Evolutionary conservation across 345 rosid genomes (phyloP), one percentile per base, ranked within the genome.

Genomic region (Melaleuca alternifolia): DNA sequence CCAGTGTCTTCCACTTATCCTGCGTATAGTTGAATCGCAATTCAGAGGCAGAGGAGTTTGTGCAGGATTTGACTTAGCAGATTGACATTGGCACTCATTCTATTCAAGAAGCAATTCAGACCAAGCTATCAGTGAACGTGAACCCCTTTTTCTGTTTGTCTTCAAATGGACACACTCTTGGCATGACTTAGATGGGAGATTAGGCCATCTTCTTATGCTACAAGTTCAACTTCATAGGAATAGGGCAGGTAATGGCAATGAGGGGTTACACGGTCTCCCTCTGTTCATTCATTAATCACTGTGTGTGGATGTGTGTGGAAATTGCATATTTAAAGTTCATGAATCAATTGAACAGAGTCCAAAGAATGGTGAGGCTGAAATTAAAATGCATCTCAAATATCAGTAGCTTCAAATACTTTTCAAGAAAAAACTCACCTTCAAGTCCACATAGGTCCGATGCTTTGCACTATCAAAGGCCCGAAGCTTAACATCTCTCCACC

Each of bases 1-100:
- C 98, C 83, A 97, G 92, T 24, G 99, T 96, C 90, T 97, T 97
- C 99, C 99, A 97, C 86, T 97, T 97, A 87, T 97, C 99, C 99
- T 97, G 91, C n/a, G 84, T 57, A 23, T 37, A 37, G 41, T 71
- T 4, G 26, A 71, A 37, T 83, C 85, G n/a, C 26, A n/a, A 15
- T 54, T 51, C 46, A 83, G 85, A 83, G 51, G 81, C 81, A 37
- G 48, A 33, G 79, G 46, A 18, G 48, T 37, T 71, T 71, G 24
- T 9, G 81, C 81, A 71, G 81, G 81, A 71, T 20, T 37, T 71
- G 44, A 71, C 48, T 37, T 3, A 51, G 28, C 59, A 85, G 33
- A n/a, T 51, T 23, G 57, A 50, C 41, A 50, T 50, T 6, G 18
- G 59, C 61, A 83, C 54, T 21, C 37, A 15, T 30, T 51, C 59